phyloP scores from a whole-genome alignment of 2,329 filamentous ascomycete genomes.

The Dactylonectria macrodidyma region DNA sequence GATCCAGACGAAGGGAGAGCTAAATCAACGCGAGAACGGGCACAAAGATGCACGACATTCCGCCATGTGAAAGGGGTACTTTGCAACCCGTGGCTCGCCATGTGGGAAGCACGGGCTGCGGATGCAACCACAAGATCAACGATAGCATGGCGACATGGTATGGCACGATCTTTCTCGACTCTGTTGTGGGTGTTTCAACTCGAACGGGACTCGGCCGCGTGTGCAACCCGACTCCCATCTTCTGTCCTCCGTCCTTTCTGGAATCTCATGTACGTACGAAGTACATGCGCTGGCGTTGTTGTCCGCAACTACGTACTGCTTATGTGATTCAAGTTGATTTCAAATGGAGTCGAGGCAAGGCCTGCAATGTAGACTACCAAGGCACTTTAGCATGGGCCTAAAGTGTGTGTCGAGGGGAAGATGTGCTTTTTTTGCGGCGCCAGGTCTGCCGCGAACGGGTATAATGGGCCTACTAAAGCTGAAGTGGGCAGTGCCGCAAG shows the following conservation, averaged over 20 bases:
- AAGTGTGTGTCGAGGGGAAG: neutral
- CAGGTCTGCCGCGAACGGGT: slow-evolving; percentile 24
- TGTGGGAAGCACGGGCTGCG: slow-evolving; percentile 42
- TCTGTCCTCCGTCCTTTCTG: neutral
- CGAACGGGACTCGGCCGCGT: neutral
- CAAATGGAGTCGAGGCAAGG: neutral
- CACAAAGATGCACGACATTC: neutral
- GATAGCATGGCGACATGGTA: slow-evolving; percentile 28
- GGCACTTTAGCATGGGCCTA: neutral
- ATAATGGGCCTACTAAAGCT: slow-evolving; percentile 24
- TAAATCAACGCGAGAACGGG: neutral
- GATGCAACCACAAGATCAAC: slow-evolving; percentile 35
- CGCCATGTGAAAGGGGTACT: slow-evolving; percentile 4
- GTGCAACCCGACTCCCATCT: neutral
- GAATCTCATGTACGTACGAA: neutral
- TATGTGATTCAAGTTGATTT: slow-evolving; percentile 14
- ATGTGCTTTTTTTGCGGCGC: neutral
- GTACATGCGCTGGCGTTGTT: neutral
- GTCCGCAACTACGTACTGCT: neutral
- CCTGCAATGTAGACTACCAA: neutral
- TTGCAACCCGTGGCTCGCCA: slow-evolving; percentile 38
- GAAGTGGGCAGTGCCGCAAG: slow-evolving; percentile 27
- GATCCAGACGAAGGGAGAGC: neutral
- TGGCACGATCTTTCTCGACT: slow-evolving; percentile 16
- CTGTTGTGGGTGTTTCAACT: slow-evolving; percentile 10